Evolutionary conservation across 768 basidiomycete species (phyloP).

Genomic region (Flagelloscypha sp.): DNA sequence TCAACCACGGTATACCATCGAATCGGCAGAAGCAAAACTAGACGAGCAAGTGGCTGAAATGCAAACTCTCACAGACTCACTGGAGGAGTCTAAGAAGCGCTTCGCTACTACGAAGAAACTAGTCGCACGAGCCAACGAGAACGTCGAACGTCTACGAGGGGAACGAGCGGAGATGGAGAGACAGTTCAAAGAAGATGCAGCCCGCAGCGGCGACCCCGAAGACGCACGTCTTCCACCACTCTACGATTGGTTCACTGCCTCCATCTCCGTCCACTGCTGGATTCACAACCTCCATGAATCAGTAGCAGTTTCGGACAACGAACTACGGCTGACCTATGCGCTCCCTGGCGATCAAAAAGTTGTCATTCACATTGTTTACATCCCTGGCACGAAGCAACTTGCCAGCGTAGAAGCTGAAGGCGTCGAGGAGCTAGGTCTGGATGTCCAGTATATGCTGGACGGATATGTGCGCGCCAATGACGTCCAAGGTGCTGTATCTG

Average conservation of each 20-base stretch:
- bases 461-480: slow-evolving; percentile 58
- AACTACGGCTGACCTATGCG: slow-evolving; percentile 64
- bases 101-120: slow-evolving; percentile 49
- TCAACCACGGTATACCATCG: slow-evolving; percentile 68
- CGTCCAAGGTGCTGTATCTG: slow-evolving; percentile 54
- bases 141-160: slow-evolving; percentile 50
- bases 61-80: slow-evolving; percentile 63
- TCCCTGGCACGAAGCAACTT: slow-evolving; percentile 59
- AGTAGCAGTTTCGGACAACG: slow-evolving; percentile 62
- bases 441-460: slow-evolving; percentile 53
- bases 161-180: slow-evolving; percentile 67
- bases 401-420: slow-evolving; percentile 51
- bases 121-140: slow-evolving; percentile 47
- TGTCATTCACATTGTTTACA: slow-evolving; percentile 57
- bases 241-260: slow-evolving; percentile 70
- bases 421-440: slow-evolving; percentile 41
- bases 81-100: slow-evolving; percentile 42
- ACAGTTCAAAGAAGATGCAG: slow-evolving; percentile 48
- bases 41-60: slow-evolving; percentile 73
- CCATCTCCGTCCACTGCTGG: slow-evolving; percentile 55
- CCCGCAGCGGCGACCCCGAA: slow-evolving; percentile 48
- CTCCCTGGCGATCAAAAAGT: slow-evolving; percentile 29
- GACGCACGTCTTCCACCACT: slow-evolving; percentile 56
- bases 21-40: slow-evolving; percentile 65
- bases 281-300: slow-evolving; percentile 53